These are phyloP conservation scores for Phalaenopsis hybrid DNA, from an alignment of 116 monocot genomes.

Conservation along the genomic window DNA sequence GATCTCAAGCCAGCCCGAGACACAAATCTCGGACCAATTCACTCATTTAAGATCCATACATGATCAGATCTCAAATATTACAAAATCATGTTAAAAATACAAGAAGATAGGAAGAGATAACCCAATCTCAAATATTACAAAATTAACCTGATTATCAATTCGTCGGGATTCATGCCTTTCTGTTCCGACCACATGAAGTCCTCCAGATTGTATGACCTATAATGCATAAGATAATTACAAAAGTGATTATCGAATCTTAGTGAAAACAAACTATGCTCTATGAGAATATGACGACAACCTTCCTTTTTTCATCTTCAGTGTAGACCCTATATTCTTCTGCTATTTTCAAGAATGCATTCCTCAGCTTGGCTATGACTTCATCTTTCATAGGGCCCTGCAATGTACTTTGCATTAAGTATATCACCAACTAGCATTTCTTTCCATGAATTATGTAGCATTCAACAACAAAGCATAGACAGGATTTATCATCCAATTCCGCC, in stretches of 20 bases:
- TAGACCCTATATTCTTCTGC: constrained; percentile 76
- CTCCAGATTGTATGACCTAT: constrained; percentile 84
- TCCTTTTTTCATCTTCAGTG: constrained; percentile 85
- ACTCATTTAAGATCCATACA: background rate
- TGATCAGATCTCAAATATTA: background rate
- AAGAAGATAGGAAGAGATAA: background rate
- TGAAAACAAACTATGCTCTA: background rate
- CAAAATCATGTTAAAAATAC: background rate
- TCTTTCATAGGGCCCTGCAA: constrained; percentile 81
- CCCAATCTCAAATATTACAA: background rate
- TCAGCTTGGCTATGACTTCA: constrained; percentile 78
- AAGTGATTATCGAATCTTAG: background rate
- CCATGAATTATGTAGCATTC: background rate
- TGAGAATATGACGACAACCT: constrained; percentile 37
- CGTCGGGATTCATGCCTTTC: constrained; percentile 99
- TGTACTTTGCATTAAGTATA: background rate
- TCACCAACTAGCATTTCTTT: background rate
- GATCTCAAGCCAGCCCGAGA: background rate
- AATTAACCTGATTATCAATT: constrained; percentile 91
- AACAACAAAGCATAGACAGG: background rate
- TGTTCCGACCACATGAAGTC: constrained; percentile 95
- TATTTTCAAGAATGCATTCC: constrained; percentile 69
- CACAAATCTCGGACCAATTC: background rate
- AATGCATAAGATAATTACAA: constrained; percentile 9
- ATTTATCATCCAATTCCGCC: background rate